These are phyloP conservation scores for Raphanus sativus DNA, from an alignment of 345 rosid genomes.

Conservation along the genomic window DNA sequence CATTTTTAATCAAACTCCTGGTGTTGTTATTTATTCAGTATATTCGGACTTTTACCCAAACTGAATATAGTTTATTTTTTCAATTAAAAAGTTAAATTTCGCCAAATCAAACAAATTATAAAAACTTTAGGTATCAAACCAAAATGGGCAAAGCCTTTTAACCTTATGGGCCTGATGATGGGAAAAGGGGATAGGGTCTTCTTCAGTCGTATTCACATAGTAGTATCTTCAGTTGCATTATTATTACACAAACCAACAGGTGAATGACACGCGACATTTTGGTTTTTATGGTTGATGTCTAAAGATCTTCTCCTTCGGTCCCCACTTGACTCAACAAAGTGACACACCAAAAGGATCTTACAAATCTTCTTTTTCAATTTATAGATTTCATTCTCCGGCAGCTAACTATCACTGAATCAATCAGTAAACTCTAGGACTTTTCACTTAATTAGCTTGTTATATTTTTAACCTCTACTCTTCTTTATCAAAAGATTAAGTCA, in stretches of 20 bases:
- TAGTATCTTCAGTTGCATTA: background rate
- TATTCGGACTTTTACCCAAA: too few relatives aligned
- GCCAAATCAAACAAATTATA: background rate
- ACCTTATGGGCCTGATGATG: background rate
- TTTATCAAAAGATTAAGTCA: constrained; percentile 1
- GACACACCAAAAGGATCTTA: constrained; percentile 30
- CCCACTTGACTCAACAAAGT: constrained; percentile 23
- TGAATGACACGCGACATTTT: constrained; percentile 10
- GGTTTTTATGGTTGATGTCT: constrained; percentile 1
- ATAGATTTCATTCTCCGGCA: constrained; percentile 35
- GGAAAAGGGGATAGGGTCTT: background rate
- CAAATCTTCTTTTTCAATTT: constrained; percentile 27
- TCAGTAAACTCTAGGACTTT: background rate
- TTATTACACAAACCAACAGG: background rate
- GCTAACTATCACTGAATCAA: constrained; percentile 24
- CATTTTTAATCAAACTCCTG: too few relatives aligned
- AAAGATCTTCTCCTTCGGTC: constrained; percentile 14
- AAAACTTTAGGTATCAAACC: background rate
- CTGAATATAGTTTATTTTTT: too few relatives aligned
- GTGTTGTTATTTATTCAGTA: too few relatives aligned
- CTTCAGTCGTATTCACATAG: background rate
- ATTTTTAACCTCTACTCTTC: background rate
- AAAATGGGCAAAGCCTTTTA: background rate
- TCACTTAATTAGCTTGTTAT: background rate
- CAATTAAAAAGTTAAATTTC: too few relatives aligned